Conservation (phyloP, 768 basidiomycete genomes). For the Gelatoporia subvermispora region DNA sequence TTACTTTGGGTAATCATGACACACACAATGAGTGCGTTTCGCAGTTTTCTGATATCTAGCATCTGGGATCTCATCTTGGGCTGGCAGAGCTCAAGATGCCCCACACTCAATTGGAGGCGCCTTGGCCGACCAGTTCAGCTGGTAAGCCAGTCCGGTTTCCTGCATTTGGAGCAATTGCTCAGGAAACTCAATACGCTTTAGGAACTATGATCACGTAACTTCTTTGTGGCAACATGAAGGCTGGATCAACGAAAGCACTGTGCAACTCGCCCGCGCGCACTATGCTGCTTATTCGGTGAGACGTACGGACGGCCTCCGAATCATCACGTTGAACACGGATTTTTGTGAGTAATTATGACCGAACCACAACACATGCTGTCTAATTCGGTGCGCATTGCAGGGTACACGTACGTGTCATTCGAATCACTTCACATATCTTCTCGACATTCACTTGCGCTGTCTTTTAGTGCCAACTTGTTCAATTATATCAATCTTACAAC, state of each 20-base stretch:
- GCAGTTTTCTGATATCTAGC: conserved; percentile 38
- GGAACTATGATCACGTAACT: conserved; percentile 78
- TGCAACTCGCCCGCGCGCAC: conserved; percentile 27
- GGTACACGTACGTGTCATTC: conserved; percentile 23
- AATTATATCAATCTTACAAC: conserved; percentile 69
- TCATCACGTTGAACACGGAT: conserved; percentile 74
- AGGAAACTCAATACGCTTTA: too few relatives aligned
- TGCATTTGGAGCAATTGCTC: too few relatives aligned
- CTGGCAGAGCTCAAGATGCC: conserved; percentile 52
- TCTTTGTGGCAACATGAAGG: conserved; percentile 64
- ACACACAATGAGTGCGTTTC: conserved; percentile 58
- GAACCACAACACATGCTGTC: too few relatives aligned
- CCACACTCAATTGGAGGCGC: conserved; percentile 50
- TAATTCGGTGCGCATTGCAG: too few relatives aligned
- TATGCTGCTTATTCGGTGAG: conserved; percentile 70
- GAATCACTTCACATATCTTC: too few relatives aligned
- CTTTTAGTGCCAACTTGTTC: conserved; percentile 56
- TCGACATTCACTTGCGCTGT: too few relatives aligned
- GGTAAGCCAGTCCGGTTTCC: too few relatives aligned
- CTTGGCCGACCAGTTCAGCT: conserved; percentile 60
- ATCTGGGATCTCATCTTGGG: background rate
- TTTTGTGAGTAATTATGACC: conserved; percentile 50
- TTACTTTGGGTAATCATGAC: conserved; percentile 75
- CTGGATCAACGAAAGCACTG: conserved; percentile 36
- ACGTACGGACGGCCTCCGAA: conserved; percentile 54